These are phyloP conservation scores for Solanum lycopersicoides DNA, from an alignment of 257 asterid genomes.

Conservation along the genomic window DNA sequence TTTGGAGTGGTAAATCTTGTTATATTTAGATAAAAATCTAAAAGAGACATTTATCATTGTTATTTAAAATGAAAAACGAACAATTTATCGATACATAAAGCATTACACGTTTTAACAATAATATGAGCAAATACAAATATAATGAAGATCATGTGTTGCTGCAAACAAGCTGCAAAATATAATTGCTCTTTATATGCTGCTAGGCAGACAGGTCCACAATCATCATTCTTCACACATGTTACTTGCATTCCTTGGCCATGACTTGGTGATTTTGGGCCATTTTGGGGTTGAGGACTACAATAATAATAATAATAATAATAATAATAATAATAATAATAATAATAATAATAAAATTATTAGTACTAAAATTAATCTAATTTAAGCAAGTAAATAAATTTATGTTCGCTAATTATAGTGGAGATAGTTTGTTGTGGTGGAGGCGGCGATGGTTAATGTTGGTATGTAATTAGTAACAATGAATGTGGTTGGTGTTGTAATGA, in stretches of 20 bases:
- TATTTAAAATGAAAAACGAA: no score
- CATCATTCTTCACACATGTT: background rate
- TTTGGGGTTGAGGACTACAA: background rate
- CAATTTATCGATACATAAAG: no score
- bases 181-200: background rate
- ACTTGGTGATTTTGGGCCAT: background rate
- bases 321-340: no score
- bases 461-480: background rate
- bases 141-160: background rate
- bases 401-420: no score
- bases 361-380: background rate
- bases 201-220: background rate
- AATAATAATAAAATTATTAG: background rate
- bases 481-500: background rate
- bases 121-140: background rate
- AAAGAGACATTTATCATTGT: background rate
- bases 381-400: background rate
- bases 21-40: background rate
- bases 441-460: background rate
- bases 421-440: background rate
- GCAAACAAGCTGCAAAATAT: background rate
- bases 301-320: no score
- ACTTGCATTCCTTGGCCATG: background rate
- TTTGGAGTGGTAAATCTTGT: no score
- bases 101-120: background rate